Percentiles rank a stretch among this genome's conserved stretches.
These are phyloP conservation scores for Penicillium maclennaniae DNA, from an alignment of 495 filamentous ascomycete species.

Conservation along the genomic window DNA sequence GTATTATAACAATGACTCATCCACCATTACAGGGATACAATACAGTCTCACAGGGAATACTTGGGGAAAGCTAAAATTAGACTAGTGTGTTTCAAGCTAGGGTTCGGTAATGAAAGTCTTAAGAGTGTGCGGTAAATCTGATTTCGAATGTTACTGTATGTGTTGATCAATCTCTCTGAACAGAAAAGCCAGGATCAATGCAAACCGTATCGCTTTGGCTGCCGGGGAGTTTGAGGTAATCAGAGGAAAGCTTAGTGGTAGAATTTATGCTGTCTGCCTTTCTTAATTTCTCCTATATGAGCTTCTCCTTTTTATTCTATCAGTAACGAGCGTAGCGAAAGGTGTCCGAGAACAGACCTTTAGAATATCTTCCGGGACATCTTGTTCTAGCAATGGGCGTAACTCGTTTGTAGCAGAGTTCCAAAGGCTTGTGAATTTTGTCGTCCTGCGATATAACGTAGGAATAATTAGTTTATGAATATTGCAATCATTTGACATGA, in stretches of 20 bases:
- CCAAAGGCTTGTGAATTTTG: constrained; percentile 8
- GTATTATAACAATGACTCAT: too few species aligned
- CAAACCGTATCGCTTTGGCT: constrained; percentile 18
- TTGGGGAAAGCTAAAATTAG: too few species aligned
- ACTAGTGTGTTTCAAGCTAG: too few species aligned
- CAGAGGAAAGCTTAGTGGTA: constrained; percentile 6
- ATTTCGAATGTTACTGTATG: too few species aligned
- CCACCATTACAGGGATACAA: too few species aligned
- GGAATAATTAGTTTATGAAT: background rate
- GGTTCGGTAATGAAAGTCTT: too few species aligned
- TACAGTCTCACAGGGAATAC: too few species aligned
- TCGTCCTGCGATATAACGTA: background rate
- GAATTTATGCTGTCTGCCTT: constrained; percentile 1
- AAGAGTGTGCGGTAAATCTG: too few species aligned
- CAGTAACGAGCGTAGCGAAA: background rate
- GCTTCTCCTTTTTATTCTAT: constrained; percentile 7
- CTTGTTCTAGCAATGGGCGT: constrained; percentile 4
- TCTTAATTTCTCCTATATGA: constrained; percentile 3
- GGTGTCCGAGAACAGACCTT: constrained; percentile 6
- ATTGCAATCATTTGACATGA: constrained; percentile 1
- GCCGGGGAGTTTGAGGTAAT: constrained; percentile 11
- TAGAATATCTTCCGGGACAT: constrained; percentile 8
- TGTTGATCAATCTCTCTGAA: constrained; percentile 13
- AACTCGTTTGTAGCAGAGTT: constrained; percentile 8
- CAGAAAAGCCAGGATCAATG: constrained; percentile 16